phyloP scores from a whole-genome alignment of 441 rosid species.

The Dalechampia spathulata region DNA sequence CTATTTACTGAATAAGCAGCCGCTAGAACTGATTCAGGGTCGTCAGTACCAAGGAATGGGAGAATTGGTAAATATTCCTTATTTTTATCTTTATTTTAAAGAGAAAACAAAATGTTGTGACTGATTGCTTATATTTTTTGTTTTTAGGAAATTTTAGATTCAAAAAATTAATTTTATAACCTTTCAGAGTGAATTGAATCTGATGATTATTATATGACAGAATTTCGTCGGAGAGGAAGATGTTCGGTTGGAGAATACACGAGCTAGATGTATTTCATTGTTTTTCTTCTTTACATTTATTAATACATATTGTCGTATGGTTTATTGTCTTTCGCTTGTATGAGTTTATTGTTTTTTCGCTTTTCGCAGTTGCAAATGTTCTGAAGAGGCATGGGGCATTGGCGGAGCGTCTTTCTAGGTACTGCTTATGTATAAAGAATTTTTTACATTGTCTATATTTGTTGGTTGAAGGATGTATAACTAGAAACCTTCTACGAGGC shows the following conservation, averaged over 20 bases:
- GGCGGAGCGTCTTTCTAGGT: constrained; percentile 77
- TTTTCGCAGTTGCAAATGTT: constrained; percentile 59
- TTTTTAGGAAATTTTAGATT: no score
- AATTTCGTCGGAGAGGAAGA: constrained; percentile 61
- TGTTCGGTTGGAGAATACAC: constrained; percentile 60
- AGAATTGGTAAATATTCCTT: no score
- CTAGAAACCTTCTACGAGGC: no score
- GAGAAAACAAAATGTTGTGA: no score
- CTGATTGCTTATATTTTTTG: no score
- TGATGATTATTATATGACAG: constrained; percentile 35
- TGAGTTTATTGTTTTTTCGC: constrained; percentile 15
- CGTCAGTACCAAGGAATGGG: no score
- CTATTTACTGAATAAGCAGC: no score
- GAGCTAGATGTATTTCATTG: constrained; percentile 59
- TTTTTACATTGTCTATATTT: no score
- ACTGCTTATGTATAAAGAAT: neutral
- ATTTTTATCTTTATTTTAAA: no score
- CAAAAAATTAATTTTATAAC: no score
- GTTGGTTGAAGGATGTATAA: no score
- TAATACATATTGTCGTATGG: neutral
- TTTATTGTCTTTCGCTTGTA: neutral
- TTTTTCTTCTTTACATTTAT: constrained; percentile 6
- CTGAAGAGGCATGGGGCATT: constrained; percentile 77
- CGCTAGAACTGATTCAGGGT: no score
- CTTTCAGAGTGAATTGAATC: neutral